These are phyloP conservation scores for Fusarium camptoceras DNA, from an alignment of 2,329 filamentous ascomycete genomes.

Conservation along the genomic window DNA sequence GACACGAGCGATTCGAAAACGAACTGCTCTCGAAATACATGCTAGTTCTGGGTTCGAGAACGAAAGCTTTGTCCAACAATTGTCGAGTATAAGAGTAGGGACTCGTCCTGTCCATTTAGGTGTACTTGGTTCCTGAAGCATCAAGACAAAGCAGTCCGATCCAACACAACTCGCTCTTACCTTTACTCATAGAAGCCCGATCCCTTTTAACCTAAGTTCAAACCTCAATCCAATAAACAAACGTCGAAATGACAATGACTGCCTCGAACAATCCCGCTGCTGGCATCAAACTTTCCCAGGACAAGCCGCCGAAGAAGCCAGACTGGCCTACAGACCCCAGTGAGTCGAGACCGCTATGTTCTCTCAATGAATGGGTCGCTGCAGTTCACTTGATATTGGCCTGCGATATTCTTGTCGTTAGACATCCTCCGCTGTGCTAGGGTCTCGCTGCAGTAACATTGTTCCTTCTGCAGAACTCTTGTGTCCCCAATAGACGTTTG, in stretches of 20 bases:
- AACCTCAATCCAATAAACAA: neutral
- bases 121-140: neutral
- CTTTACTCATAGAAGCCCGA: neutral
- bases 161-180: neutral
- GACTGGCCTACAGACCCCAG: slow-evolving; percentile 28
- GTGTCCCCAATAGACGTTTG: slow-evolving; percentile 4
- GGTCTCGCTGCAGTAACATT: slow-evolving; percentile 18
- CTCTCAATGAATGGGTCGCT: neutral
- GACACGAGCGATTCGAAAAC: neutral
- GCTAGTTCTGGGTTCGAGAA: no score
- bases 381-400: neutral
- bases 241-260: slow-evolving; percentile 20
- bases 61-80: slow-evolving; percentile 2
- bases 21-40: neutral
- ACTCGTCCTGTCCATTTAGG: neutral
- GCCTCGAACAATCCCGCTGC: neutral
- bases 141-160: neutral
- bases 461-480: slow-evolving; percentile 13
- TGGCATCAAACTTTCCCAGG: slow-evolving; percentile 6
- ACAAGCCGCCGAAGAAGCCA: slow-evolving; percentile 23
- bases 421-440: slow-evolving; percentile 15
- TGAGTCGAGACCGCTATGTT: slow-evolving; percentile 1
- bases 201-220: neutral
- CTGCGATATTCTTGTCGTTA: slow-evolving; percentile 6
- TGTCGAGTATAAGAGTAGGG: slow-evolving; percentile 16